A percentile compares a stretch with the other conserved stretches of the same genome.
Evolutionary conservation across 495 filamentous ascomycete species (phyloP).

Genomic region (Annulohypoxylon stygium): DNA sequence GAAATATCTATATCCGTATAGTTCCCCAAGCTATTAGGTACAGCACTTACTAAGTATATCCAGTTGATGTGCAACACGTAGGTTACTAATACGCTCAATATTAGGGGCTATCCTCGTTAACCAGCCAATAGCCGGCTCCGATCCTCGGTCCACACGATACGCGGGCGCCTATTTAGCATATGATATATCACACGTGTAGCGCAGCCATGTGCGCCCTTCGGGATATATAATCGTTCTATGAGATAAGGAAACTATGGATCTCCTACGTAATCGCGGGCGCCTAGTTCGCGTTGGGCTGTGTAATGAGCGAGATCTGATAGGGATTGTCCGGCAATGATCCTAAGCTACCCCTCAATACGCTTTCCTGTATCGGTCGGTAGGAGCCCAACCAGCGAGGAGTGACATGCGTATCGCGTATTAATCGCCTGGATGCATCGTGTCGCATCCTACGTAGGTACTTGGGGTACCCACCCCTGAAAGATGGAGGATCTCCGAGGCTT

Average conservation of each 20-base stretch:
- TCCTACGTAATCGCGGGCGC: background rate
- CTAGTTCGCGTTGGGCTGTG: background rate
- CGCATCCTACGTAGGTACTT: background rate
- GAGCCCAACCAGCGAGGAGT: constrained; percentile 1
- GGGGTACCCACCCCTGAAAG: background rate
- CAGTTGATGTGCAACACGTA: background rate
- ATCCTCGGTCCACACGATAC: background rate
- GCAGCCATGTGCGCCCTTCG: constrained; percentile 5
- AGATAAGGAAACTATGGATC: background rate
- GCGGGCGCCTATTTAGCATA: background rate
- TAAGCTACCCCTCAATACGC: constrained; percentile 10
- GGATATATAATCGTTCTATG: background rate
- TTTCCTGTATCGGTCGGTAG: constrained; percentile 7
- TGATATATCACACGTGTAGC: constrained; percentile 1
- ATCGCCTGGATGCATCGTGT: background rate
- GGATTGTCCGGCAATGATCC: background rate
- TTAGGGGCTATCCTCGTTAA: background rate
- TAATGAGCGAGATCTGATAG: constrained; percentile 12
- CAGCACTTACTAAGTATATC: background rate
- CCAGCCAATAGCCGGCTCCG: background rate
- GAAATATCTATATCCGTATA: background rate
- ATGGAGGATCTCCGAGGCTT: background rate
- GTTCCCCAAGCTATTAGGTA: background rate
- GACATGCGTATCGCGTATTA: background rate
- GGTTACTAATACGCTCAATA: background rate